These are phyloP conservation scores for Cenchrus fungigraminus DNA, from an alignment of 176 grass and related monocot species.

Conservation along the genomic window DNA sequence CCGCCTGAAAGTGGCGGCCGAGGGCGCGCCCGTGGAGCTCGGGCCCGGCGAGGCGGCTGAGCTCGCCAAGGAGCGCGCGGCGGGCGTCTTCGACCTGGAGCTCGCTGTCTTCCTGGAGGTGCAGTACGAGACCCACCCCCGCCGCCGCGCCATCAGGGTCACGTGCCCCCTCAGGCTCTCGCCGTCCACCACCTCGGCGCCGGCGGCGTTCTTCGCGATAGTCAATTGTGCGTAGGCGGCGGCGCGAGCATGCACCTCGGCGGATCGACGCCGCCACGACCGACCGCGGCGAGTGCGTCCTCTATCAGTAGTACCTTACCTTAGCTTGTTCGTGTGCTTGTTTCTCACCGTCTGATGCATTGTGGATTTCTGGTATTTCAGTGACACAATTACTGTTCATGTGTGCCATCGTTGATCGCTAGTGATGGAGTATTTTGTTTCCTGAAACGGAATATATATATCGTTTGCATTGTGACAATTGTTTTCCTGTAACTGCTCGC, in stretches of 20 bases:
- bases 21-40: not conserved
- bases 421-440: no score
- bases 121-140: not conserved
- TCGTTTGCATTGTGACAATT: no score
- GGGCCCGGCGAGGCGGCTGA: not conserved
- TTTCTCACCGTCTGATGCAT: no score
- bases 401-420: no score
- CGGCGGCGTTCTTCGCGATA: not conserved
- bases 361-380: no score
- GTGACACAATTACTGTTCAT: no score
- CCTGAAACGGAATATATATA: no score
- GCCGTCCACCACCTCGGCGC: not conserved
- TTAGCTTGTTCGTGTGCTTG: no score
- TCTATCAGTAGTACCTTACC: no score
- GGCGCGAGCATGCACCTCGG: no score
- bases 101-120: not conserved
- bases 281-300: no score
- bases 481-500: no score
- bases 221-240: not conserved
- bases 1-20: not conserved
- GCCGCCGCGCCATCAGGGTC: not conserved
- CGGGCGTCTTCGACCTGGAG: not conserved
- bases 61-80: constrained; percentile 5
- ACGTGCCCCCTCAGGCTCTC: not conserved
- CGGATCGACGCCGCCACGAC: not conserved